phyloP scores from a whole-genome alignment of 306 rosid species.

The Sophora flavescens region DNA sequence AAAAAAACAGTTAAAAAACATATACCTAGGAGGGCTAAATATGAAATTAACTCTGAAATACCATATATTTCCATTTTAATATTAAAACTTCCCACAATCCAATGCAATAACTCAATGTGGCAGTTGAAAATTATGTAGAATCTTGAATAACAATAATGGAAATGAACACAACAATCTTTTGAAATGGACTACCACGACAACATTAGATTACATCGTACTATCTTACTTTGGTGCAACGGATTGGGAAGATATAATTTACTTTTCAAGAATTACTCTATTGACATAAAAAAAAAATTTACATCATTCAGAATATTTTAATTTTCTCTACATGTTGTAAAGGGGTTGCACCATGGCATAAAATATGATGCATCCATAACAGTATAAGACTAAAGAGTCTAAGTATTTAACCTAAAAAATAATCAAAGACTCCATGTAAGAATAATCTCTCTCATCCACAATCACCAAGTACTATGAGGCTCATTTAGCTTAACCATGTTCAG shows the following conservation, averaged over 20 bases:
- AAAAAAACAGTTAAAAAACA: slow-evolving; percentile 39
- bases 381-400: neutral
- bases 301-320: neutral
- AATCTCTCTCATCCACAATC: neutral
- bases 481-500: neutral
- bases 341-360: neutral
- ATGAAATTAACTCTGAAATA: slow-evolving; percentile 14
- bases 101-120: slow-evolving; percentile 5
- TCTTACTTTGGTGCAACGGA: slow-evolving; percentile 21
- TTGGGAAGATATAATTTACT: slow-evolving; percentile 5
- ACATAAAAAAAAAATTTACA: neutral
- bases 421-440: neutral
- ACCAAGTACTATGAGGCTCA: slow-evolving; percentile 18
- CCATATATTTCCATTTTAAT: neutral
- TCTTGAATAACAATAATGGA: neutral
- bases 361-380: too few relatives aligned
- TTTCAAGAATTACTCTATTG: neutral
- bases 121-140: neutral
- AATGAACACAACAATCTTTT: neutral
- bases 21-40: neutral
- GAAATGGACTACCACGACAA: slow-evolving; percentile 10
- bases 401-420: neutral
- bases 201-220: neutral
- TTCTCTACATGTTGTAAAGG: neutral
- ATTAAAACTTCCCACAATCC: slow-evolving; percentile 2